A percentile compares a stretch with the other conserved stretches of the same genome.
Conservation (phyloP, 768 basidiomycete species). For the Russula sp. region DNA sequence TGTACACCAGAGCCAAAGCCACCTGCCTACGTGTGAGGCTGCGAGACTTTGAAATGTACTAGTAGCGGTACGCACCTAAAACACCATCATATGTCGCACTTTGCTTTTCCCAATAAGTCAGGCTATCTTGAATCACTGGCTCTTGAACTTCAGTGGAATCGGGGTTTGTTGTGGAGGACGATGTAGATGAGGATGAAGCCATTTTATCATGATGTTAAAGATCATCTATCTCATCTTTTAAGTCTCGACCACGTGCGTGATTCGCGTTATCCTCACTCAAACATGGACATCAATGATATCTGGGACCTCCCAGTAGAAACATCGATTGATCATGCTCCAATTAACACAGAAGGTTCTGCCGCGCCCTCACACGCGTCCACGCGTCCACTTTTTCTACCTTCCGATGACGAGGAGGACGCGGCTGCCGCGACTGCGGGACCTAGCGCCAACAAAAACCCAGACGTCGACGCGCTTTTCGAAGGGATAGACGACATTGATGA, state of each 20-base stretch:
- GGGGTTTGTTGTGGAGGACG: not conserved
- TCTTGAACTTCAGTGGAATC: constrained; percentile 16
- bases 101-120: constrained; percentile 81
- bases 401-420: constrained; percentile 50
- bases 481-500: constrained; percentile 43
- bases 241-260: not conserved
- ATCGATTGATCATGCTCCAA: constrained; percentile 28
- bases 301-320: constrained; percentile 46
- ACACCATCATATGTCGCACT: constrained; percentile 85
- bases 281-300: constrained; percentile 46
- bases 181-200: not conserved
- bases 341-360: constrained; percentile 15
- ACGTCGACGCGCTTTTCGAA: constrained; percentile 42
- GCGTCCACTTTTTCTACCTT: constrained; percentile 48
- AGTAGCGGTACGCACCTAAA: constrained; percentile 46
- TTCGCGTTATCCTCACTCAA: constrained; percentile 1
- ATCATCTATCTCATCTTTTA: not conserved
- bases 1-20: constrained; percentile 51
- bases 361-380: constrained; percentile 24
- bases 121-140: constrained; percentile 67
- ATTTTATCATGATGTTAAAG: not conserved
- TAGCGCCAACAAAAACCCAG: constrained; percentile 22
- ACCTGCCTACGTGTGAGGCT: constrained; percentile 29
- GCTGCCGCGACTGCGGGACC: not conserved
- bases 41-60: not conserved